Evolutionary conservation across 192 early-diverging fungal species (phyloP).

Genomic region (Coemansia umbellata): DNA sequence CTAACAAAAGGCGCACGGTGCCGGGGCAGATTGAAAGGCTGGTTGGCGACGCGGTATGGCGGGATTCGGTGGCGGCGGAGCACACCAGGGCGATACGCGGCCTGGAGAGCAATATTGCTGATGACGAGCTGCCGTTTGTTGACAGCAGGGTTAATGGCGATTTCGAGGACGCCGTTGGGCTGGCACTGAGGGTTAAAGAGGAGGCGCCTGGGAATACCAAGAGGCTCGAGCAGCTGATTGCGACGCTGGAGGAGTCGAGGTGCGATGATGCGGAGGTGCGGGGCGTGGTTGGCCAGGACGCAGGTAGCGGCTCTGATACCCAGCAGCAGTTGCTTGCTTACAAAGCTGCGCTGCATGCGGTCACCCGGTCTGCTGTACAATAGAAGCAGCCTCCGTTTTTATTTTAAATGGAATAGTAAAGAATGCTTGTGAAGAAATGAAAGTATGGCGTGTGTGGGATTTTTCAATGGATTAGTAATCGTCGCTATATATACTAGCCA

Average conservation of each 20-base stretch:
- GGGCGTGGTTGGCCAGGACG: background rate
- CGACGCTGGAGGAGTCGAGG: conserved; percentile 8
- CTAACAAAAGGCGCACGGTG: conserved; percentile 31
- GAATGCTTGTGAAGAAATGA: no score
- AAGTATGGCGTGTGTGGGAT: no score
- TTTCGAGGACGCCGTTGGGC: conserved; percentile 12
- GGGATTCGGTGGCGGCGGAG: conserved; percentile 41
- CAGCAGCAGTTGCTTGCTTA: conserved; percentile 26
- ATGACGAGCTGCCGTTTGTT: conserved; percentile 20
- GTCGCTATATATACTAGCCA: background rate
- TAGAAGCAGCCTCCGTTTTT: no score
- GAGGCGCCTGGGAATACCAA: conserved; percentile 8
- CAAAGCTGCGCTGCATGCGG: conserved; percentile 40
- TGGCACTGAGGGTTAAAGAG: conserved; percentile 9
- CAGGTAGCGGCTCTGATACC: no score
- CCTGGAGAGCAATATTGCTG: background rate
- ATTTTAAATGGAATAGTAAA: no score
- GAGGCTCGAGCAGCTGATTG: conserved; percentile 6
- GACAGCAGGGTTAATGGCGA: conserved; percentile 37
- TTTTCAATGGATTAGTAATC: no score
- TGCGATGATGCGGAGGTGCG: conserved; percentile 12
- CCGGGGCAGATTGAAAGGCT: conserved; percentile 41
- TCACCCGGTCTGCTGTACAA: background rate
- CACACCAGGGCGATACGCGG: conserved; percentile 23
- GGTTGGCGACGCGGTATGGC: conserved; percentile 23